A percentile compares a stretch with the other conserved stretches of the same genome.
Evolutionary conservation across 805 yeast genomes (phyloP).

Genomic region (Kluyveromyces lactis): DNA sequence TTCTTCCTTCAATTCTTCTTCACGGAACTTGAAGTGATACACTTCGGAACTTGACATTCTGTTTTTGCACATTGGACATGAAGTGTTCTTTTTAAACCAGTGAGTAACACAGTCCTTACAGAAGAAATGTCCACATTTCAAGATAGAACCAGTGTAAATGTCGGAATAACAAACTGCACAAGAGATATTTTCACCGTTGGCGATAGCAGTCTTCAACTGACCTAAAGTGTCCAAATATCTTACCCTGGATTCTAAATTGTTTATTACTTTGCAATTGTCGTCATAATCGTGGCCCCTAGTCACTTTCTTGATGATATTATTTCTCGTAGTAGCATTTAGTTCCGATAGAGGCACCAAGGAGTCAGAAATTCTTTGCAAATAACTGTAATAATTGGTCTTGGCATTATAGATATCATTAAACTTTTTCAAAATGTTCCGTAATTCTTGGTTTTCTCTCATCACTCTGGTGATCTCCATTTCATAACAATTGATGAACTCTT

Average conservation of each 20-base stretch:
- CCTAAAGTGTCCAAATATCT: conserved; percentile 42
- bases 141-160: conserved; percentile 68
- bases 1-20: conserved; percentile 9
- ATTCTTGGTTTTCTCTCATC: conserved; percentile 17
- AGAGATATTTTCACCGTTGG: conserved; percentile 27
- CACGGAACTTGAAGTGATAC: conserved; percentile 54
- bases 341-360: conserved; percentile 49
- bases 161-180: conserved; percentile 76
- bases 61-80: conserved; percentile 80
- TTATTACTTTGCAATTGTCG: conserved; percentile 17
- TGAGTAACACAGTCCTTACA: conserved; percentile 71
- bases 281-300: conserved; percentile 17
- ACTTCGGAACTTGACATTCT: conserved; percentile 41
- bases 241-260: conserved; percentile 33
- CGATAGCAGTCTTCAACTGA: conserved; percentile 19
- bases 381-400: conserved; percentile 75
- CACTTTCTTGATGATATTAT: conserved; percentile 14
- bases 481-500: conserved; percentile 20
- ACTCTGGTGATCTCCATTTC: conserved; percentile 14
- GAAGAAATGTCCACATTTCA: conserved; percentile 88
- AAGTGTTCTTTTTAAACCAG: conserved; percentile 53
- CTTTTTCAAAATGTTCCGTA: conserved; percentile 38
- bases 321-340: conserved; percentile 13
- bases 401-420: conserved; percentile 65
- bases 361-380: conserved; percentile 81